These are phyloP conservation scores for Chlorella sp. DNA, from an alignment of 139 green algal genomes.

Conservation along the genomic window DNA sequence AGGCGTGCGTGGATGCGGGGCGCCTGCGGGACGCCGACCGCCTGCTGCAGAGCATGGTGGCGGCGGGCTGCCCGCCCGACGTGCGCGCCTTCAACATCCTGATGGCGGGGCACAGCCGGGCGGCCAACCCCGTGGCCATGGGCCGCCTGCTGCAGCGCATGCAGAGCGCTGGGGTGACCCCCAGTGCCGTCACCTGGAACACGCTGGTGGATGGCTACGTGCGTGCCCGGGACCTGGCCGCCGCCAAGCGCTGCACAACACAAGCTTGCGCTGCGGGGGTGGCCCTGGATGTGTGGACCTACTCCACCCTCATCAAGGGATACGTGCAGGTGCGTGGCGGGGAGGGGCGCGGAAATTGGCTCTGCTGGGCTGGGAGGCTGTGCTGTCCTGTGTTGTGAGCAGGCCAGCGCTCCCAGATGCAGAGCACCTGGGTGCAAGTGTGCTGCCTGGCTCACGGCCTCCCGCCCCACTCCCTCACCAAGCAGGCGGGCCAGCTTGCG, in stretches of 20 bases:
- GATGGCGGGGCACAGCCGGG: constrained; percentile 53
- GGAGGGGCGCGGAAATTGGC: not conserved
- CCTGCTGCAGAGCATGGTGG: constrained; percentile 46
- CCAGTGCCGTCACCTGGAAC: constrained; percentile 71
- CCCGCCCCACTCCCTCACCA: not conserved
- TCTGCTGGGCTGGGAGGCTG: not conserved
- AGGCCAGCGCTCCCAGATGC: too few relatives aligned
- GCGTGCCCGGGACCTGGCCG: constrained; percentile 46
- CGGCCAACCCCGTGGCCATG: constrained; percentile 42
- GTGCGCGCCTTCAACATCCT: constrained; percentile 71
- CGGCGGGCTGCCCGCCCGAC: constrained; percentile 31
- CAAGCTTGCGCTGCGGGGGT: constrained; percentile 51
- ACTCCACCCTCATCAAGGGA: constrained; percentile 55
- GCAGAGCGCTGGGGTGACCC: constrained; percentile 24
- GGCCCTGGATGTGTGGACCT: constrained; percentile 61
- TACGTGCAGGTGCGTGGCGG: constrained; percentile 21
- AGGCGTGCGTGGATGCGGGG: constrained; percentile 60
- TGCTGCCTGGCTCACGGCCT: too few relatives aligned
- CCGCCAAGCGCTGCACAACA: constrained; percentile 43
- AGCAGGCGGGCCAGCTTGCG: constrained; percentile 33
- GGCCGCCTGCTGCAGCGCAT: constrained; percentile 52
- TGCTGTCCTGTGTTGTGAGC: not conserved
- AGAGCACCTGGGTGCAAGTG: too few relatives aligned
- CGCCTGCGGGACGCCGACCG: constrained; percentile 51
- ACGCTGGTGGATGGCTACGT: constrained; percentile 66